Evolutionary conservation across 106 monocot genomes (phyloP).

Genomic region (Apostasia shenzhenica): DNA sequence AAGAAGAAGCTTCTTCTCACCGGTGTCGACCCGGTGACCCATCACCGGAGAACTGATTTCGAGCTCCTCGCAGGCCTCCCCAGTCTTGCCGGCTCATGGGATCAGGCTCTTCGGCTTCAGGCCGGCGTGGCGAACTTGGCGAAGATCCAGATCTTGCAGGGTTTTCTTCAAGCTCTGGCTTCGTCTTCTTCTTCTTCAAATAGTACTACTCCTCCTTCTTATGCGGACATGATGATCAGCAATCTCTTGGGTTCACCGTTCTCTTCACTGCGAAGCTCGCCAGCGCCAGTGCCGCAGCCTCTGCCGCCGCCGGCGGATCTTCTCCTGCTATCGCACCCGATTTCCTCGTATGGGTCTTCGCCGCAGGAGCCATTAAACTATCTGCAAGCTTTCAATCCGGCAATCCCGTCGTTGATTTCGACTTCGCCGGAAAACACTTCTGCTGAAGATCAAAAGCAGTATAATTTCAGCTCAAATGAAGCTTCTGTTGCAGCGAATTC

Average conservation of each 20-base stretch:
- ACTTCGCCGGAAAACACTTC: constrained; percentile 3
- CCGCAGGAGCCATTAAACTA: too few species aligned
- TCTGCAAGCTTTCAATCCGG: too few species aligned
- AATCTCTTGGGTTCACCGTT: neutral
- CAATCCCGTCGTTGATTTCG: neutral
- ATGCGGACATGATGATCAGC: neutral
- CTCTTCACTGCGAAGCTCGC: neutral
- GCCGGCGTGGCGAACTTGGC: neutral
- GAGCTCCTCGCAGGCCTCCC: constrained; percentile 1
- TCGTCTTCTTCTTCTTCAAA: neutral
- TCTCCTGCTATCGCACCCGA: too few species aligned
- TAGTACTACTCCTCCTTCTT: too few species aligned
- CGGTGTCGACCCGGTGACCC: constrained; percentile 7
- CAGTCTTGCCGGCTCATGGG: constrained; percentile 3
- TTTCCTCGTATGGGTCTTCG: too few species aligned
- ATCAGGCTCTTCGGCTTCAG: constrained; percentile 1
- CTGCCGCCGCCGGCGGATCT: too few species aligned
- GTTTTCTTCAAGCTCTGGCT: neutral
- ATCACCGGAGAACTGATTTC: constrained; percentile 1
- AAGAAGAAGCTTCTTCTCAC: constrained; percentile 4
- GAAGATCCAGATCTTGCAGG: constrained; percentile 2
- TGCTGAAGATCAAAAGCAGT: too few species aligned
- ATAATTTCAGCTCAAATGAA: neutral
- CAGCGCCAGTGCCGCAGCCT: too few species aligned
- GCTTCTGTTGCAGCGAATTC: neutral